phyloP scores from a whole-genome alignment of 2,329 filamentous ascomycete genomes.

The Penicillium hordei region DNA sequence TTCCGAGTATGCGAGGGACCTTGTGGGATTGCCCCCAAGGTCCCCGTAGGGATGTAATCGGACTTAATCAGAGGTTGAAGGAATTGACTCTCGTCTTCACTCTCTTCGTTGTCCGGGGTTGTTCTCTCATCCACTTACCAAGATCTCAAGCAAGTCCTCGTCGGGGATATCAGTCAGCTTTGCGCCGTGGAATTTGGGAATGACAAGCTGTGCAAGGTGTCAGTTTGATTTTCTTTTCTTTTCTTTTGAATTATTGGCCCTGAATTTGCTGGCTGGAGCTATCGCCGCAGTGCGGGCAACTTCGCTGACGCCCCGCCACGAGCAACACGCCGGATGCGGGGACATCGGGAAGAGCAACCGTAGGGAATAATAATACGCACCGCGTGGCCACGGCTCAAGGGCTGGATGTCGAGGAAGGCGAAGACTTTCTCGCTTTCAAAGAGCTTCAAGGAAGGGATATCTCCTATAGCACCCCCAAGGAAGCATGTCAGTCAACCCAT shows the following conservation, averaged over 20 bases:
- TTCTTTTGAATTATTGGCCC: too few relatives aligned
- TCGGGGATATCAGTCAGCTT: slow-evolving; percentile 94
- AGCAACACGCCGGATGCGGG: slow-evolving; percentile 17
- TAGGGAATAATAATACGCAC: slow-evolving; percentile 53
- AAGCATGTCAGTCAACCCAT: slow-evolving; percentile 3
- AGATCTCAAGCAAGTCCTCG: slow-evolving; percentile 75
- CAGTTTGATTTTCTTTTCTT: background rate
- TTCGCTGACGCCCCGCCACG: background rate
- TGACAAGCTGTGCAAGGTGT: slow-evolving; percentile 68
- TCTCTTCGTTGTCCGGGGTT: background rate
- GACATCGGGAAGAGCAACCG: slow-evolving; percentile 8
- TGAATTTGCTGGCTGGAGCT: background rate
- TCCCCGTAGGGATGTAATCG: background rate
- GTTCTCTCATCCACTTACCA: slow-evolving; percentile 55
- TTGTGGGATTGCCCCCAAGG: slow-evolving; percentile 13
- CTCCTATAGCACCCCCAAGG: slow-evolving; percentile 57
- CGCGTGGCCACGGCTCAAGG: slow-evolving; percentile 82
- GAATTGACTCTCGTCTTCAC: background rate
- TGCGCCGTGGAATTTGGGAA: slow-evolving; percentile 89
- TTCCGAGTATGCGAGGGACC: slow-evolving; percentile 24
- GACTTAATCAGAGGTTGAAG: background rate
- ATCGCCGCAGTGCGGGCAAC: background rate
- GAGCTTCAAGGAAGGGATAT: slow-evolving; percentile 95
- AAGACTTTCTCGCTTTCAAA: slow-evolving; percentile 91
- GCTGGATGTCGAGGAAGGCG: slow-evolving; percentile 95